Percentiles rank a stretch among this genome's conserved stretches.
Conservation (phyloP, 305 asterid genomes). For the Solanum hybrid region DNA sequence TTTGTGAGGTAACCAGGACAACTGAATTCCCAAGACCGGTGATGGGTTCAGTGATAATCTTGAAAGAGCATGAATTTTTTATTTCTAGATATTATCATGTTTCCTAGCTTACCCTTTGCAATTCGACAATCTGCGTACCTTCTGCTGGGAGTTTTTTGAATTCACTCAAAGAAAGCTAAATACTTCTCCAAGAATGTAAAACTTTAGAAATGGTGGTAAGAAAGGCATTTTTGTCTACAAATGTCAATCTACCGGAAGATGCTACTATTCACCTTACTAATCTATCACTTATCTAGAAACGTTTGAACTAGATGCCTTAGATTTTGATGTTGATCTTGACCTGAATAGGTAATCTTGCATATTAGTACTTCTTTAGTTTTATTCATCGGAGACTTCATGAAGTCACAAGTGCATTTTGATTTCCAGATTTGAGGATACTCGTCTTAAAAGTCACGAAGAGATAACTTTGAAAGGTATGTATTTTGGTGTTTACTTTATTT, state of each 20-base stretch:
- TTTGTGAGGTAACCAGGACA: background rate
- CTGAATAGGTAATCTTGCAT: constrained; percentile 31
- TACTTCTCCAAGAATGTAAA: constrained; percentile 59
- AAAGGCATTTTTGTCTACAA: no score
- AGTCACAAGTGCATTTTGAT: background rate
- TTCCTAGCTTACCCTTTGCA: constrained; percentile 67
- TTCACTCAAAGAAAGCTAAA: constrained; percentile 73
- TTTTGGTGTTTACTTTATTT: no score
- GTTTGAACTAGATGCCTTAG: constrained; percentile 49
- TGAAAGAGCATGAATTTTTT: background rate
- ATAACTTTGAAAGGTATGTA: no score
- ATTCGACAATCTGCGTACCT: constrained; percentile 78
- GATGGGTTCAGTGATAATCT: background rate
- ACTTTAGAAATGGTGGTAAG: constrained; percentile 21
- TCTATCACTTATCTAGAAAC: constrained; percentile 58
- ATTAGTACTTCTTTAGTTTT: background rate
- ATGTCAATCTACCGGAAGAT: no score
- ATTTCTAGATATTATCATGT: constrained; percentile 55
- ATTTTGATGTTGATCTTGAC: constrained; percentile 28
- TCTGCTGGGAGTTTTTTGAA: constrained; percentile 38
- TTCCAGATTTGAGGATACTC: background rate
- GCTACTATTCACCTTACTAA: constrained; percentile 2
- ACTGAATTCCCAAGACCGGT: background rate
- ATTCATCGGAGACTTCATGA: background rate
- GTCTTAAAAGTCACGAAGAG: no score